Base-by-base conservation (phyloP, 2,329 filamentous ascomycete genomes). In the Polychaeton citri region DNA sequence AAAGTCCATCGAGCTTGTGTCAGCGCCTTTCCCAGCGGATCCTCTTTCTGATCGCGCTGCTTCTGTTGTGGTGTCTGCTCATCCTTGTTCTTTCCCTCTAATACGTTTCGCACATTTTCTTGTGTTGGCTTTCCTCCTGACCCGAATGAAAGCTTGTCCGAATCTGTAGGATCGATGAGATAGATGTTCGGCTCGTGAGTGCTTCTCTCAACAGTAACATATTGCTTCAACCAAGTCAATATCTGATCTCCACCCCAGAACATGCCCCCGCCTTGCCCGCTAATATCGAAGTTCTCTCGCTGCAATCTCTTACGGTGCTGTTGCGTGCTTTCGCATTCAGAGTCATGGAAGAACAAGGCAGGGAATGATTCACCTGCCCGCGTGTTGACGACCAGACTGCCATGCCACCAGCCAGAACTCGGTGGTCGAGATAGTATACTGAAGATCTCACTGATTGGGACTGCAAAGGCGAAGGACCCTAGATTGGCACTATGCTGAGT, bases 161-260 rank as follows among this genome's bases (percentile, higher is more conserved):
- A 87, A 42, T 78, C 73, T 9, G 71, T 81, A 1, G 90, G 90
- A 46, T 98, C 84, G 26, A 98, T 72, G 17, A 98, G 66, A 53
- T 94, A 98, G 18, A 93, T 80, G 46, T 85, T 94, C 1, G 82
- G 81, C 53, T 98, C 92, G 1, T 83, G 84, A 1, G 71, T 75
- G 21, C 85, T 92, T 40, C 85, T 71, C 59, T 96, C 83, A 10
- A 98, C 76, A 15, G 69, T 71, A 5, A 90, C 74, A 58, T 94
- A 95, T 54, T 79, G 71, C 54, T 78, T 83, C 49, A 98, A 54
- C 90, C 92, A 98, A 37, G 85, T 72, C 33, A 98, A 58, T 1
- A 96, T 81, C 62, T 98, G 88, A 55, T 98, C 90, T 4, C 90
- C 90, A 38, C 90, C 92, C 90, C 92, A 98, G 54, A 95, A 96